Conservation (phyloP, 345 rosid species). For the Salix suchowensis region DNA sequence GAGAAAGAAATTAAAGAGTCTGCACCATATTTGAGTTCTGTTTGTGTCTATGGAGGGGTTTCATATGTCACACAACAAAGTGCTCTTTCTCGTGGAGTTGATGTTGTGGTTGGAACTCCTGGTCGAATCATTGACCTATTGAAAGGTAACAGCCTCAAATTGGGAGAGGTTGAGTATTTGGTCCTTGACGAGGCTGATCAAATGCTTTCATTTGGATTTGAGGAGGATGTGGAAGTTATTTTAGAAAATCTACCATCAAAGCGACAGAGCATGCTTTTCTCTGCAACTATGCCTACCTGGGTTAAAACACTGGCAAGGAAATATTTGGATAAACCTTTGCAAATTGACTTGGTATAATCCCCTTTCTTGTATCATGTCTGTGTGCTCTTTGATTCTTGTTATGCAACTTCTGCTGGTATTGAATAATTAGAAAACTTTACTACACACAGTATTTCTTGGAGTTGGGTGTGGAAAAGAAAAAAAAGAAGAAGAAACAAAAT, state of each 20-base stretch:
- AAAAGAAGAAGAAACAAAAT: background rate
- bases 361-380: background rate
- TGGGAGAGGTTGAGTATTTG: constrained; percentile 85
- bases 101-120: constrained; percentile 97
- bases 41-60: constrained; percentile 96
- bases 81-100: constrained; percentile 87
- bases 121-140: constrained; percentile 90
- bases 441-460: background rate
- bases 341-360: constrained; percentile 71
- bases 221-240: constrained; percentile 87
- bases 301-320: constrained; percentile 90
- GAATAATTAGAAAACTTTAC: background rate
- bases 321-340: constrained; percentile 79
- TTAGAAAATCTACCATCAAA: constrained; percentile 77
- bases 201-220: constrained; percentile 99
- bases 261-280: constrained; percentile 97
- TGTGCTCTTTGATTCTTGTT: background rate
- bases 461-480: background rate
- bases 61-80: constrained; percentile 72
- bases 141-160: constrained; percentile 62
- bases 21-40: constrained; percentile 75
- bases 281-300: constrained; percentile 99
- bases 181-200: constrained; percentile 99
- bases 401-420: background rate
- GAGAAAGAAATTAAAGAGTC: constrained; percentile 94